Base-by-base conservation (phyloP, 176 grass and related monocot genomes). In the Urochloa ruziziensis region DNA sequence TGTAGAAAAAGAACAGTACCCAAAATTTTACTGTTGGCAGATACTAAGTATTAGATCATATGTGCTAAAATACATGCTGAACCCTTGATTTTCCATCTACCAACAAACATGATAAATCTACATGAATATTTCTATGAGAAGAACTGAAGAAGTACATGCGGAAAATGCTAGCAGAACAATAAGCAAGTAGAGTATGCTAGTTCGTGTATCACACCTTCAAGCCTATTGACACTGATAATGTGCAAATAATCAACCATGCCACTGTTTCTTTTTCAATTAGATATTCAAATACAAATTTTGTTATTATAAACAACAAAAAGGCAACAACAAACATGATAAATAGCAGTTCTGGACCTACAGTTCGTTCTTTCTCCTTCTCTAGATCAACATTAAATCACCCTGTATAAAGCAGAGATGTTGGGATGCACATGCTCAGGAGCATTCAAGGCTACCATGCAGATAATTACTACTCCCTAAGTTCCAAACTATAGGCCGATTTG, bases 401-500 rank as follows among this genome's bases (percentile, higher is more conserved):
- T 23, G 66, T 6, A 81, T 29, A 48, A 56, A 72, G 42, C 68
- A 67, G 10, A 81, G 32, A 28, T 19, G 42, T 23, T 17, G 3
- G 36, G 54, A 72, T 78, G 68, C 16, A 63, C 36, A 25, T 19
- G 10, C 0, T 68, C 64, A 46, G 47, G 39, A 85, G 10, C n/a
- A 58, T n/a, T 24, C 7, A 34, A 27, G 33, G 42, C 27, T 8
- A 21, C 27, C 43, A 25, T 64, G 84, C 7, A 73, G 3, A 46
- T 61, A 51, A 46, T 63, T 77, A 78, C 19, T 28, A 66, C 25
- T 62, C n/a, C n/a, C n/a, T n/a, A n/a, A n/a, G n/a, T n/a, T n/a
- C n/a, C n/a, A n/a, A n/a, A n/a, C n/a, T n/a, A n/a, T n/a, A n/a
- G n/a, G n/a, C n/a, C n/a, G n/a, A n/a, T n/a, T n/a, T n/a, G n/a